phyloP scores from a whole-genome alignment of 129 eudicot genomes.

The Flaveria trinervia region DNA sequence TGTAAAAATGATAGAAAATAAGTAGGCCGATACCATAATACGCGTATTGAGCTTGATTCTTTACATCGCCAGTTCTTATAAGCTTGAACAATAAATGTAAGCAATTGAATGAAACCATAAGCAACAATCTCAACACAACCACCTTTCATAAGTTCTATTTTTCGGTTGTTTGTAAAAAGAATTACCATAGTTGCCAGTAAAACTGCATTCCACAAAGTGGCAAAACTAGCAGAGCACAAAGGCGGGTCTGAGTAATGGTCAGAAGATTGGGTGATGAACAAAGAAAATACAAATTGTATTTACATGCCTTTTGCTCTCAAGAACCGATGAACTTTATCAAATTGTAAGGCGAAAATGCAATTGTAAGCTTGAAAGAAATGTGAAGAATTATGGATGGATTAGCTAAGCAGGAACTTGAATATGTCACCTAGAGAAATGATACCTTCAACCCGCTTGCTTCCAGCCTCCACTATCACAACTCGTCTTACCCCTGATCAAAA shows the following conservation, averaged over 20 bases:
- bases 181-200: constrained; percentile 32
- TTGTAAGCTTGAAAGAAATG: constrained; percentile 41
- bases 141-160: constrained; percentile 12
- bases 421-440: constrained; percentile 71
- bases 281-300: constrained; percentile 25
- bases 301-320: constrained; percentile 38
- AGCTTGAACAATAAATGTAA: neutral
- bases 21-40: neutral
- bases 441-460: constrained; percentile 88
- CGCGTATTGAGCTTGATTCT: neutral
- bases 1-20: no score
- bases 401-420: constrained; percentile 71
- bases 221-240: constrained; percentile 38
- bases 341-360: constrained; percentile 29
- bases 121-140: constrained; percentile 26
- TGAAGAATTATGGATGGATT: constrained; percentile 35
- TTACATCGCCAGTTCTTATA: neutral
- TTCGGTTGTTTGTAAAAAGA: constrained; percentile 12
- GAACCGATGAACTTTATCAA: constrained; percentile 22
- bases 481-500: constrained; percentile 63
- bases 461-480: constrained; percentile 81
- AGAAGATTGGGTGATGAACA: constrained; percentile 23
- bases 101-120: neutral
- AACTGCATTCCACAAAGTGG: constrained; percentile 42
- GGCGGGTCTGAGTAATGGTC: constrained; percentile 31